Base-by-base conservation (phyloP, 345 rosid genomes). In the Corymbia maculata region DNA sequence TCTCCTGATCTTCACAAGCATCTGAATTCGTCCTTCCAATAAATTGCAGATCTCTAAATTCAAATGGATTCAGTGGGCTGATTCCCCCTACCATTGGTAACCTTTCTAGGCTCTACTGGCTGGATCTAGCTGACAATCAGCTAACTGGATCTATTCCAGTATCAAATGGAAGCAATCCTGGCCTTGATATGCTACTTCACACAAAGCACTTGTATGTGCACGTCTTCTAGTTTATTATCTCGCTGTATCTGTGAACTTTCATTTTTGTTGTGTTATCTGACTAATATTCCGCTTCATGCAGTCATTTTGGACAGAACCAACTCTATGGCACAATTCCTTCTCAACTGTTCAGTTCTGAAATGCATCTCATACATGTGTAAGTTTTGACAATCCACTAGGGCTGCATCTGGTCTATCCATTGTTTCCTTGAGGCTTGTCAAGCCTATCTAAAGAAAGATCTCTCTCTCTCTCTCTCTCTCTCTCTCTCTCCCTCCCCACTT, bases 41-140 rank as follows among this genome's bases (percentile, higher is more conserved):
- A 87, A 36, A 66, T 21, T 90, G 91, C 93, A 98, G 99, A 89
- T 95, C 99, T 61, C 91, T 97, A 57, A 97, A 95, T 91, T 94
- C 93, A 1, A 98, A 98, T 92, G 36, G 88, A 85, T 96, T 98
- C 90, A 93, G 61, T 86, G 99, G 99, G 85, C 10, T 22, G 55
- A 95, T 98, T 86, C 99, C 99, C 1, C 89, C 94, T 52, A 92
- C 98, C 84, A 93, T 98, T 26, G 99, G 99, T 32, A 93, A 85
- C 51, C 93, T 96, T 70, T 85, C 93, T 2, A 93, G 87, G 0
- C 98, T 98, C 28, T 93, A 94, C 90, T 98, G 96, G 99, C 90
- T 98, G 55, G 99, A 98, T 91, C 92, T 98, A 50, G 95, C 97
- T 57, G 97, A 95, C 89, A 98, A 98, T 92, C 91, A 89, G 89